A percentile compares a stretch with the other conserved stretches of the same genome.
phyloP scores from a whole-genome alignment of 306 rosid species.

The Ormosia emarginata region DNA sequence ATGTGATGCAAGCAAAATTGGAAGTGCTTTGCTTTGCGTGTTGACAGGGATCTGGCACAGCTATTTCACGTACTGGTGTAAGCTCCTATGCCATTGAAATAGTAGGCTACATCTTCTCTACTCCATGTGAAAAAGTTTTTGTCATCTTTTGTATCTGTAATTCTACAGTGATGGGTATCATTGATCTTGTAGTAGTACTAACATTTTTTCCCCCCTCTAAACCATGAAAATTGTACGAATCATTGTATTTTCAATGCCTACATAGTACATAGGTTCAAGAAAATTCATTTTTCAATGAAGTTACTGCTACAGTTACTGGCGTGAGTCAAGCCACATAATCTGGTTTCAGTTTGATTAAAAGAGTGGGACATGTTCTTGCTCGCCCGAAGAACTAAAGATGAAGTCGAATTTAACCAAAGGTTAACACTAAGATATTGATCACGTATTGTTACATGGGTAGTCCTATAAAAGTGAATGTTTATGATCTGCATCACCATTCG shows the following conservation, averaged over 20 bases:
- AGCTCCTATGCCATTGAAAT: conserved; percentile 4
- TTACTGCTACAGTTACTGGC: not conserved
- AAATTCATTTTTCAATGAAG: not conserved
- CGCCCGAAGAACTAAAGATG: not conserved
- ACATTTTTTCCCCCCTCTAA: not conserved
- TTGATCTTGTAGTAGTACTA: not conserved
- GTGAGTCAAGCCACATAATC: not conserved
- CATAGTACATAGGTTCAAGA: not conserved
- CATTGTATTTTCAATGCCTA: not conserved
- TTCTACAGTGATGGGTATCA: not conserved
- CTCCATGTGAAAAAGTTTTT: not conserved
- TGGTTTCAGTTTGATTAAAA: not conserved
- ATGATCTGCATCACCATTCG: not conserved
- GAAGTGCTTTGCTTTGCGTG: not conserved
- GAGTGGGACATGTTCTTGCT: not conserved
- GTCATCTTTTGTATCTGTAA: conserved; percentile 4
- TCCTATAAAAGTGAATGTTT: not conserved
- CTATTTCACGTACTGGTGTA: not conserved
- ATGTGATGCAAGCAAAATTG: conserved; percentile 26
- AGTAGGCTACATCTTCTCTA: not conserved
- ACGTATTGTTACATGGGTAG: not conserved
- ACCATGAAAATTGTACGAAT: not conserved
- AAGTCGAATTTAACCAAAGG: not conserved
- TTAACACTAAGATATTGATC: not conserved
- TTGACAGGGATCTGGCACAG: not conserved